Percentiles rank a stretch among this genome's conserved stretches.
These are phyloP conservation scores for Xylaria sp. DNA, from an alignment of 2,329 filamentous ascomycete species.

Conservation along the genomic window DNA sequence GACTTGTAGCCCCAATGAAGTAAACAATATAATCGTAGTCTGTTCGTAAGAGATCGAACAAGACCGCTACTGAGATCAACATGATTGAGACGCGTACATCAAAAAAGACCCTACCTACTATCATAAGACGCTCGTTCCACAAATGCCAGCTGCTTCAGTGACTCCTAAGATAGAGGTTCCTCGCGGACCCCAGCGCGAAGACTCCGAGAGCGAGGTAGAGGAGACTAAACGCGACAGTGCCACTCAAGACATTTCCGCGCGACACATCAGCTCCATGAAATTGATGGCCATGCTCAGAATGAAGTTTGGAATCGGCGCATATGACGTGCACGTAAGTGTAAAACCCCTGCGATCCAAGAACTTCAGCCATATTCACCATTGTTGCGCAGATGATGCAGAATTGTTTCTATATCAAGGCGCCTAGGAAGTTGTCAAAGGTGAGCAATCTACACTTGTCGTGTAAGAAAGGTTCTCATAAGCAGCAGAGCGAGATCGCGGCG, in stretches of 20 bases:
- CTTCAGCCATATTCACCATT: not conserved
- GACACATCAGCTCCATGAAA: conserved; percentile 7
- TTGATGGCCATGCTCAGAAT: conserved; percentile 5
- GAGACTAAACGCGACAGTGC: not conserved
- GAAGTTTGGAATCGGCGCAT: conserved; percentile 20
- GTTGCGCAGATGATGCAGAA: conserved; percentile 7
- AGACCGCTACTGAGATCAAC: not conserved
- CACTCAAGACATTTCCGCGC: not conserved
- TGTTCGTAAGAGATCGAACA: not conserved
- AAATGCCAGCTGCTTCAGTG: not conserved
- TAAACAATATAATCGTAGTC: not conserved
- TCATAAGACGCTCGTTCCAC: not conserved
- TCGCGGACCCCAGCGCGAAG: not conserved
- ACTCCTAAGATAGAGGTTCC: not conserved
- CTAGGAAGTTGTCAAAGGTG: conserved; percentile 13
- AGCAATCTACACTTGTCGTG: not conserved
- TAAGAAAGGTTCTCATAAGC: not conserved
- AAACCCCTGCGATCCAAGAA: not conserved
- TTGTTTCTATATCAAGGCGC: conserved; percentile 12
- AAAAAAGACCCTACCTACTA: too few relatives aligned
- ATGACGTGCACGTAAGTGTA: conserved; percentile 5
- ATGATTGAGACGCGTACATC: too few relatives aligned
- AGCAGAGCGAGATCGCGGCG: not conserved
- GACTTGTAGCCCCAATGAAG: too few relatives aligned
- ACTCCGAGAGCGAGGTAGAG: not conserved